Evolutionary conservation across 192 early-diverging fungal species (phyloP).

Genomic region (Gaertneriomyces sp.): DNA sequence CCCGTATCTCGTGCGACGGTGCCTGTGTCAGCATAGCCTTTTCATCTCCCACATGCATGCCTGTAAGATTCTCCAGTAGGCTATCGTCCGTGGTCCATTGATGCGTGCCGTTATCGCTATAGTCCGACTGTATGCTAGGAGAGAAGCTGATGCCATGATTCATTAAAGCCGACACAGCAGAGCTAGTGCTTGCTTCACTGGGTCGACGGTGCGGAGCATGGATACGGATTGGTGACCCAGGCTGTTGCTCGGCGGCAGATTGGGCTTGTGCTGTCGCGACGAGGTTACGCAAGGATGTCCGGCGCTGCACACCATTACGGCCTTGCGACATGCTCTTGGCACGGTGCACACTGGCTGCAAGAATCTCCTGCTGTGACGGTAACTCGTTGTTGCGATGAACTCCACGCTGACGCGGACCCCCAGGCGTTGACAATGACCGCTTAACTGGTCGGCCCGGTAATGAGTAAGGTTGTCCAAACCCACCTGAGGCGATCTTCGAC

Average conservation of each 20-base stretch:
- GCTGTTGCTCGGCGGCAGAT: neutral
- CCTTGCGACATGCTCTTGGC: conserved; percentile 11
- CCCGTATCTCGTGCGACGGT: neutral
- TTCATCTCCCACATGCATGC: conserved; percentile 4
- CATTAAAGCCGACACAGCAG: conserved; percentile 4
- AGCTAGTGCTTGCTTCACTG: conserved; percentile 19
- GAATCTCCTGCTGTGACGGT: neutral
- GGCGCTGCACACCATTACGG: conserved; percentile 2
- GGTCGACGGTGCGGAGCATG: conserved; percentile 4
- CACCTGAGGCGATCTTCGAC: neutral
- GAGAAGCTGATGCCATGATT: conserved; percentile 3
- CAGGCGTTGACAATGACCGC: conserved; percentile 6
- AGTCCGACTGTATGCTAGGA: conserved; percentile 7
- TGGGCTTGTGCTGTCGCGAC: neutral
- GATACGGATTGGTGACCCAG: neutral
- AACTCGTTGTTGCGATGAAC: conserved; percentile 7
- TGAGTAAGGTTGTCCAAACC: neutral
- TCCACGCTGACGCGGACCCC: neutral
- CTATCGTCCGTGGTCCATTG: conserved; percentile 15
- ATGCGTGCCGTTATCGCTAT: neutral
- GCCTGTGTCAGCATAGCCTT: neutral
- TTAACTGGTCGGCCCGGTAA: neutral
- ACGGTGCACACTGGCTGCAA: neutral
- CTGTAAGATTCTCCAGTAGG: conserved; percentile 18
- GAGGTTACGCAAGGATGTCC: conserved; percentile 15